phyloP scores from a whole-genome alignment of 768 basidiomycete species.

The Hygrophoropsis aurantiaca region DNA sequence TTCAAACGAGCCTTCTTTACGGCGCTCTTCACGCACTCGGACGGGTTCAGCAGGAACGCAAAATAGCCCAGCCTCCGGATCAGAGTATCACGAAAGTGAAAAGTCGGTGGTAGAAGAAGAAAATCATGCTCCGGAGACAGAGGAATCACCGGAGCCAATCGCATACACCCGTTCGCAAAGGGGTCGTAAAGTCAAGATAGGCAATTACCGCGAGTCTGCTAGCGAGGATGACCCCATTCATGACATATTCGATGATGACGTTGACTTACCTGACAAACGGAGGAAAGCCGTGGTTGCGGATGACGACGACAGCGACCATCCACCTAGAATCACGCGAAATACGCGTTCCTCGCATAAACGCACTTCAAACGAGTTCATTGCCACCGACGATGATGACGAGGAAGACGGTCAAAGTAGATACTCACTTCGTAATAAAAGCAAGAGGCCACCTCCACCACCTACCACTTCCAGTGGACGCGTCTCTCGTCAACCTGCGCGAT shows the following conservation, averaged over 20 bases:
- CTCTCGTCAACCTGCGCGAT: slow-evolving; percentile 21
- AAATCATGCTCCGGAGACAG: neutral
- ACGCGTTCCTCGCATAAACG: slow-evolving; percentile 11
- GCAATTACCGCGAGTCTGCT: slow-evolving; percentile 44
- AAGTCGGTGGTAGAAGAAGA: slow-evolving; percentile 31
- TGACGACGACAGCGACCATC: slow-evolving; percentile 28
- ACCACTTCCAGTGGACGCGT: slow-evolving; percentile 21
- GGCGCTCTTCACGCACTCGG: slow-evolving; percentile 25
- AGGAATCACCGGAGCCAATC: slow-evolving; percentile 1
- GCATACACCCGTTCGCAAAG: slow-evolving; percentile 27
- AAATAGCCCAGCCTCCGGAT: slow-evolving; percentile 26
- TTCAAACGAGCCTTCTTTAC: slow-evolving; percentile 9
- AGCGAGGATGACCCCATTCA: slow-evolving; percentile 42
- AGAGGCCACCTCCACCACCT: slow-evolving; percentile 23
- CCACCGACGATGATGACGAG: slow-evolving; percentile 46
- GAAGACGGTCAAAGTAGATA: slow-evolving; percentile 28
- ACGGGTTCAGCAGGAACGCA: slow-evolving; percentile 19
- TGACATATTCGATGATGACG: slow-evolving; percentile 10
- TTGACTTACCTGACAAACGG: slow-evolving; percentile 11
- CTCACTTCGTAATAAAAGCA: slow-evolving; percentile 39
- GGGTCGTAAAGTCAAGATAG: slow-evolving; percentile 42
- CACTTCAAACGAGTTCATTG: slow-evolving; percentile 36
- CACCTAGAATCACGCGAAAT: slow-evolving; percentile 12
- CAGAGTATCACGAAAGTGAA: slow-evolving; percentile 33
- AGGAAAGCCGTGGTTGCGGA: slow-evolving; percentile 30